Base-by-base conservation (phyloP, 345 rosid species). In the Lagerstroemia speciosa region DNA sequence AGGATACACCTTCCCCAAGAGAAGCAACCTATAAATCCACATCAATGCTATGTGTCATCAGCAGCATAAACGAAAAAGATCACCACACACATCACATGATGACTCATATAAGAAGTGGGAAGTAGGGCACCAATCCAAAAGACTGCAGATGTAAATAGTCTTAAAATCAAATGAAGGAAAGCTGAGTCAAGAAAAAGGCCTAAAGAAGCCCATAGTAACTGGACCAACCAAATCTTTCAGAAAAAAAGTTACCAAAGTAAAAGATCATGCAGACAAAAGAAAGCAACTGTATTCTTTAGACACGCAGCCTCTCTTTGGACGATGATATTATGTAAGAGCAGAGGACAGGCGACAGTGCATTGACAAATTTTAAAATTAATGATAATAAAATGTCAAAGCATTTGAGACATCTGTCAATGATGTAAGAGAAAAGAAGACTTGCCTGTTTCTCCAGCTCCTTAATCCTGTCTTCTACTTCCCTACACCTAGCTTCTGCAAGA, bases 371-470 rank as follows among this genome's bases (percentile, higher is more conserved):
- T 24, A n/a, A 22, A 8, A 24, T n/a, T 22, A 48, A 53, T 8
- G 11, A 24, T n/a, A n/a, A n/a, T 3, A n/a, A 53, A 6, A n/a
- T 53, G 30, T 53, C 60, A 4, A n/a, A 1, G 9, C 10, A n/a
- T 6, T 53, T 53, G 29, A 6, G 29, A n/a, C 24, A 4, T 19
- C n/a, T n/a, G 60, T 53, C 19, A 11, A 27, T 30, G 7, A 5
- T 14, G 8, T 5, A n/a, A n/a, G n/a, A n/a, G n/a, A n/a, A 73
- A 48, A 58, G 61, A 27, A 61, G n/a, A 71, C 38, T 34, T 55
- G 87, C 99, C 97, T 95, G 99, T 80, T 95, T 95, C 75, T 90
- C 99, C 68, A 95, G 93, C 91, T 95, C 99, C 80, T 80, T 86
- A 27, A 90, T 93, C 75, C 98, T 87, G 62, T 96, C 89, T 74